These are phyloP conservation scores for Terana coerulea DNA, from an alignment of 768 basidiomycete genomes.

Conservation along the genomic window DNA sequence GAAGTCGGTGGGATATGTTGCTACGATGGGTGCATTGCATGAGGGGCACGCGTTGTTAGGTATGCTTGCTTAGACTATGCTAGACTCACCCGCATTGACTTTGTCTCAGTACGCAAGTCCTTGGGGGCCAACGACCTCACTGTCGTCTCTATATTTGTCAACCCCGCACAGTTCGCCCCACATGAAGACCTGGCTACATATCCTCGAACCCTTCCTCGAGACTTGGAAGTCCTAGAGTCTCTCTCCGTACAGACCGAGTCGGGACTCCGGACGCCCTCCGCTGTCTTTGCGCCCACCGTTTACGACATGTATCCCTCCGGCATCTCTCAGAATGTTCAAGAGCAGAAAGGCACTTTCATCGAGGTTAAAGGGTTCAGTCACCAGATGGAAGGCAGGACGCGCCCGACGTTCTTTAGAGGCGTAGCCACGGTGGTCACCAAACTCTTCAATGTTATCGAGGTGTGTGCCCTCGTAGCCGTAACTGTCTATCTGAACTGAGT, in stretches of 20 bases:
- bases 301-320: conserved; percentile 93
- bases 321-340: conserved; percentile 67
- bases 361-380: conserved; percentile 89
- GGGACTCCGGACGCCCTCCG: conserved; percentile 46
- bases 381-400: conserved; percentile 86
- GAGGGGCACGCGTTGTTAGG: conserved; percentile 90
- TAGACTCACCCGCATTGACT: not conserved
- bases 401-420: conserved; percentile 92
- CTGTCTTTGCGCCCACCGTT: conserved; percentile 77
- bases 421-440: conserved; percentile 95
- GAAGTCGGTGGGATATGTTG: conserved; percentile 86
- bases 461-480: conserved; percentile 30
- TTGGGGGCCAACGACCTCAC: conserved; percentile 80
- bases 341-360: conserved; percentile 86
- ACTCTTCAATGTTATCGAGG: conserved; percentile 89
- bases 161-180: conserved; percentile 96
- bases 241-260: conserved; percentile 15
- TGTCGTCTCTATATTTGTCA: conserved; percentile 94
- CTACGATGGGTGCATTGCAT: conserved; percentile 98
- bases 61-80: conserved; percentile 33
- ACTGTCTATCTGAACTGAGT: not conserved
- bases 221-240: conserved; percentile 58
- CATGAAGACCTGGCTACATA: conserved; percentile 91
- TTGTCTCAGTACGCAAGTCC: conserved; percentile 63
- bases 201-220: conserved; percentile 78